Conservation (phyloP, 768 basidiomycete species). For the Pleurotus eryngii region DNA sequence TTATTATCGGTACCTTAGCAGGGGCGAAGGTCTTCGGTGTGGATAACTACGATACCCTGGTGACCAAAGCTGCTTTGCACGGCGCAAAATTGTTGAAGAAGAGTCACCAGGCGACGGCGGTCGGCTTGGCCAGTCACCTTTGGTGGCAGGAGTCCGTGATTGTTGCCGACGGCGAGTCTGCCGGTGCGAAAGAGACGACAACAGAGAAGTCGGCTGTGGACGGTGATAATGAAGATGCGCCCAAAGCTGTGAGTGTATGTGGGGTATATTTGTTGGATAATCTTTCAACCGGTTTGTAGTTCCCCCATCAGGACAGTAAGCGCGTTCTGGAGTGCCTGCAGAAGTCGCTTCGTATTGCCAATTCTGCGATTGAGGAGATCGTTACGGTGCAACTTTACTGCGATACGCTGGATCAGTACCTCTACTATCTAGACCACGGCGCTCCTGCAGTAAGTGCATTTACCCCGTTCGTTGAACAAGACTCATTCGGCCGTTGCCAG, state of each 20-base stretch:
- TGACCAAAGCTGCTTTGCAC: conserved; percentile 98
- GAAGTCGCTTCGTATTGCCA: conserved; percentile 93
- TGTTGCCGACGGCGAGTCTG: conserved; percentile 25
- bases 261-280: conserved; percentile 3
- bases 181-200: conserved; percentile 30
- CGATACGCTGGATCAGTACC: conserved; percentile 92
- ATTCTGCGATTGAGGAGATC: conserved; percentile 94
- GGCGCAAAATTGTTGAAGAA: conserved; percentile 96
- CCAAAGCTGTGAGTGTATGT: conserved; percentile 52
- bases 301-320: conserved; percentile 91
- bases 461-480: not conserved
- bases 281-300: conserved; percentile 34
- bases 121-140: conserved; percentile 91
- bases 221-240: conserved; percentile 40
- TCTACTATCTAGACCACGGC: conserved; percentile 93
- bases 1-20: conserved; percentile 89
- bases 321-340: conserved; percentile 97
- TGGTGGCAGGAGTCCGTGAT: conserved; percentile 90
- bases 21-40: conserved; percentile 86
- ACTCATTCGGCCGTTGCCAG: conserved; percentile 34
- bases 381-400: conserved; percentile 95
- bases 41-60: conserved; percentile 96
- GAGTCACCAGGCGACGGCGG: conserved; percentile 95
- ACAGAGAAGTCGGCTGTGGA: conserved; percentile 34
- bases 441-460: conserved; percentile 75